These are phyloP conservation scores for Colletotrichum shisoi DNA, from an alignment of 2,329 filamentous ascomycete species.

Conservation along the genomic window DNA sequence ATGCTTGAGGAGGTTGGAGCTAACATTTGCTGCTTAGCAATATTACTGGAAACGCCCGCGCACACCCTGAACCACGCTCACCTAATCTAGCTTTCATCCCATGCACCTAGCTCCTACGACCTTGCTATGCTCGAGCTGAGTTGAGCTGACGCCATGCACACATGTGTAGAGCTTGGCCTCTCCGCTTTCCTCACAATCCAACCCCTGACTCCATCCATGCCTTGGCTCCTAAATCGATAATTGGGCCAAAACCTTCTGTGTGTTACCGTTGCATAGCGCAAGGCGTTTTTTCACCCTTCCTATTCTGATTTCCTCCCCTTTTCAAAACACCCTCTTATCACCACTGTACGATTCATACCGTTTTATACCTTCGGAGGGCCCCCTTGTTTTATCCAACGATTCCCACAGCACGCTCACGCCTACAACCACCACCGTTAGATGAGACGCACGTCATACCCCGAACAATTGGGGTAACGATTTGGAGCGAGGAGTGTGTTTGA, in stretches of 20 bases:
- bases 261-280: conserved; percentile 40
- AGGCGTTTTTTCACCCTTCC: conserved; percentile 29
- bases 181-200: neutral
- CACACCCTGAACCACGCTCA: conserved; percentile 58
- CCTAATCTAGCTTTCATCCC: conserved; percentile 7
- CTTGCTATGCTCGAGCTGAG: conserved; percentile 28
- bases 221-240: conserved; percentile 27
- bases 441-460: conserved; percentile 23
- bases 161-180: conserved; percentile 8
- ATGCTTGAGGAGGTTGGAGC: conserved; percentile 11
- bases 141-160: conserved; percentile 16
- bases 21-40: conserved; percentile 58
- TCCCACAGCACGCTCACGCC: conserved; percentile 23
- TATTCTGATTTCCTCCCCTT: conserved; percentile 17
- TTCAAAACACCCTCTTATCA: conserved; percentile 5
- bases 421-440: conserved; percentile 22
- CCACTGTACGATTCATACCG: conserved; percentile 29
- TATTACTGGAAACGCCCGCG: conserved; percentile 73
- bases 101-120: conserved; percentile 11
- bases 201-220: conserved; percentile 33
- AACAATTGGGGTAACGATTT: conserved; percentile 21
- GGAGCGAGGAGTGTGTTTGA: conserved; percentile 27
- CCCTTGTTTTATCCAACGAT: conserved; percentile 34
- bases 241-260: conserved; percentile 26
- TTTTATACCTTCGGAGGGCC: conserved; percentile 36